phyloP scores from a whole-genome alignment of 2,329 filamentous ascomycete genomes.

The Hortaea sp. region DNA sequence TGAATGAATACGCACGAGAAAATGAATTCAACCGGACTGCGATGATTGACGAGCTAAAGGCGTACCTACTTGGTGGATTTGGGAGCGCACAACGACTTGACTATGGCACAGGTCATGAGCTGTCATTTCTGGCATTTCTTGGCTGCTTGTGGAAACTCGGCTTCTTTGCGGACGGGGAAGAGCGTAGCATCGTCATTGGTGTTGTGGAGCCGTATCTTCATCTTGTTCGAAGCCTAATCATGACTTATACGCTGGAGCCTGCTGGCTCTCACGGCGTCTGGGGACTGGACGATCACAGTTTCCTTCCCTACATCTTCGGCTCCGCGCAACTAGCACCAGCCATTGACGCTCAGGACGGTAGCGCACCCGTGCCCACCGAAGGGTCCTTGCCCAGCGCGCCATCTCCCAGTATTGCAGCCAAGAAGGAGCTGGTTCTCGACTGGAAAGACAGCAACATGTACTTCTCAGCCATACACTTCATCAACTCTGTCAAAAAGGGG shows the following conservation, averaged over 20 bases:
- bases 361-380: slow-evolving; percentile 55
- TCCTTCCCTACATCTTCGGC: slow-evolving; percentile 88
- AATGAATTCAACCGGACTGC: background rate
- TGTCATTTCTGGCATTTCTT: slow-evolving; percentile 89
- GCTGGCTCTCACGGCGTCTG: slow-evolving; percentile 95
- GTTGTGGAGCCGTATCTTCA: slow-evolving; percentile 78
- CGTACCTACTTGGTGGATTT: slow-evolving; percentile 77
- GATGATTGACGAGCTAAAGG: slow-evolving; percentile 50
- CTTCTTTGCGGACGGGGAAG: slow-evolving; percentile 59
- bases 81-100: slow-evolving; percentile 83
- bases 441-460: slow-evolving; percentile 54
- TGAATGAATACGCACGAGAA: slow-evolving; percentile 11
- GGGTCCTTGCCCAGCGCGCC: slow-evolving; percentile 63
- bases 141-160: slow-evolving; percentile 85
- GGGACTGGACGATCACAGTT: slow-evolving; percentile 96
- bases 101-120: slow-evolving; percentile 91
- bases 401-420: slow-evolving; percentile 55
- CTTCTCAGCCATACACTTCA: slow-evolving; percentile 91
- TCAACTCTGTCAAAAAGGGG: slow-evolving; percentile 90
- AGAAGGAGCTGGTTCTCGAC: slow-evolving; percentile 30
- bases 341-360: slow-evolving; percentile 47
- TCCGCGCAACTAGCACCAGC: slow-evolving; percentile 80
- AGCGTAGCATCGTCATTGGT: slow-evolving; percentile 71
- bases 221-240: slow-evolving; percentile 71
- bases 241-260: slow-evolving; percentile 86